Conservation (phyloP, 176 grass and related monocot genomes). For the Bonia amplexicaulis region DNA sequence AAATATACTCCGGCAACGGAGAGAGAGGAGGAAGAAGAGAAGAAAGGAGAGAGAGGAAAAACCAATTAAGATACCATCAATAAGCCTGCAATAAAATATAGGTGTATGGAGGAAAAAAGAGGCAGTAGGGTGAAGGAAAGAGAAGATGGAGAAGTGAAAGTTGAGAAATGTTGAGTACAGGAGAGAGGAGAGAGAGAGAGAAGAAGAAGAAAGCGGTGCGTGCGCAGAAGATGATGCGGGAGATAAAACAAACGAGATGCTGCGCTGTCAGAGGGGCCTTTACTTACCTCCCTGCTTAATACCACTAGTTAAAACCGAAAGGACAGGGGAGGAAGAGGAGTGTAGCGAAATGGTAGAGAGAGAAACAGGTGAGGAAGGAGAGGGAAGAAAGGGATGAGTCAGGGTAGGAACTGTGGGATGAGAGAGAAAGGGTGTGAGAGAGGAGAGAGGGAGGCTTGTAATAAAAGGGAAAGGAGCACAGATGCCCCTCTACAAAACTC, state of each 20-base stretch:
- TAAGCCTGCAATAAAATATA: slow-evolving; percentile 62
- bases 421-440: not conserved
- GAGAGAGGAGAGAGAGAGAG: not conserved
- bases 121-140: slow-evolving; percentile 26
- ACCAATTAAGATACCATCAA: slow-evolving; percentile 62
- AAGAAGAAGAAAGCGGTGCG: not conserved
- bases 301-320: slow-evolving; percentile 59
- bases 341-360: slow-evolving; percentile 37
- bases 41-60: slow-evolving; percentile 12
- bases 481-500: slow-evolving; percentile 58
- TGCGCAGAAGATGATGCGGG: slow-evolving; percentile 58
- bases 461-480: slow-evolving; percentile 40
- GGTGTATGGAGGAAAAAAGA: slow-evolving; percentile 22
- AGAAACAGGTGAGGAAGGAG: slow-evolving; percentile 36
- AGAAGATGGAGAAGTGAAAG: slow-evolving; percentile 32
- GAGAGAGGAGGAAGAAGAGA: not conserved
- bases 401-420: slow-evolving; percentile 24
- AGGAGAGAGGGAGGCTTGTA: slow-evolving; percentile 40
- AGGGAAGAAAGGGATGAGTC: not conserved
- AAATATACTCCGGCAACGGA: not conserved
- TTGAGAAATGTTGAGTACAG: slow-evolving; percentile 41
- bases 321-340: slow-evolving; percentile 37
- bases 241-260: slow-evolving; percentile 98
- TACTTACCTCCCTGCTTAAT: slow-evolving; percentile 47
- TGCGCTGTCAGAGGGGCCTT: slow-evolving; percentile 82